Evolutionary conservation across 75 land plant genomes (phyloP).

Genomic region (Cupressus sempervirens): DNA sequence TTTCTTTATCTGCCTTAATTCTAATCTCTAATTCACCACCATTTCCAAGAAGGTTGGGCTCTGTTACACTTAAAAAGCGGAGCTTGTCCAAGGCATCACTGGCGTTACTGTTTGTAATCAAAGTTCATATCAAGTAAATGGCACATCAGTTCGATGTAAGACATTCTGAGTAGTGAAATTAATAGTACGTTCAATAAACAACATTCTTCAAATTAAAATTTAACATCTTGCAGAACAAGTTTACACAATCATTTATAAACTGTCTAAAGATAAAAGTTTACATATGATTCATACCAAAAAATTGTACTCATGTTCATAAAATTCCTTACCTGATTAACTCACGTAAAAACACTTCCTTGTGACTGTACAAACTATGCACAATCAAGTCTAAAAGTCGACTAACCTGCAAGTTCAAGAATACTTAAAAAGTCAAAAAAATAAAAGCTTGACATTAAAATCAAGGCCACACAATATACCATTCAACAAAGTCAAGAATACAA

Average conservation of each 20-base stretch:
- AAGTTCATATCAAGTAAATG: background rate
- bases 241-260: background rate
- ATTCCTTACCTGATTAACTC: conserved; percentile 74
- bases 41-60: conserved; percentile 64
- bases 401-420: conserved; percentile 47
- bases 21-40: conserved; percentile 86
- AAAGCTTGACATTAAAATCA: background rate
- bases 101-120: conserved; percentile 71
- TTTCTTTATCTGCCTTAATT: conserved; percentile 81
- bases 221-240: background rate
- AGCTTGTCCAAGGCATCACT: conserved; percentile 99
- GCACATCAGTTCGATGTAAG: background rate
- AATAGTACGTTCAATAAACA: background rate
- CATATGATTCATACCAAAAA: background rate
- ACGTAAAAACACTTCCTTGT: conserved; percentile 95
- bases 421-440: background rate
- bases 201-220: background rate
- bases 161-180: background rate
- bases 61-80: conserved; percentile 86
- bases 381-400: conserved; percentile 95
- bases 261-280: background rate
- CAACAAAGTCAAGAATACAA: background rate
- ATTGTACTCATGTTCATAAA: background rate
- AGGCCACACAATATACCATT: background rate
- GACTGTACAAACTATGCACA: conserved; percentile 92